Evolutionary conservation across 768 basidiomycete species (phyloP).

Genomic region (Lenzites betulinus): DNA sequence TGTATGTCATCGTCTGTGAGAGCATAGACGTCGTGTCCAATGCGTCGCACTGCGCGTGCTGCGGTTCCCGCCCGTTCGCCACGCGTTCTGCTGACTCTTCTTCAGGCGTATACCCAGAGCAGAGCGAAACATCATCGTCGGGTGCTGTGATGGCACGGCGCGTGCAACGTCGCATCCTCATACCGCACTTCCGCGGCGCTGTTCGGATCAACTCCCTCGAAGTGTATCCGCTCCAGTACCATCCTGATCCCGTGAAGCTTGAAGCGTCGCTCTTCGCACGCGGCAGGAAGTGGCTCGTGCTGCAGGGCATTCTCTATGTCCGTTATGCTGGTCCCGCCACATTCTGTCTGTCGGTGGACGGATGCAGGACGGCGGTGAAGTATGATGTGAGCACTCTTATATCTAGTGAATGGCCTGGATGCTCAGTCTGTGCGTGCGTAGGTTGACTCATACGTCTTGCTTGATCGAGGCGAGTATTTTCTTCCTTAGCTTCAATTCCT

Average conservation of each 20-base stretch:
- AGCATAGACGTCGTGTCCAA: slow-evolving; percentile 53
- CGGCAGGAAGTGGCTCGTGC: slow-evolving; percentile 55
- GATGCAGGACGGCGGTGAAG: slow-evolving; percentile 37
- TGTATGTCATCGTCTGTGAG: slow-evolving; percentile 51
- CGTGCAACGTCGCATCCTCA: slow-evolving; percentile 38
- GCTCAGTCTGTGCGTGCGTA: slow-evolving; percentile 23
- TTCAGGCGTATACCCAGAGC: not conserved
- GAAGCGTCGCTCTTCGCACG: slow-evolving; percentile 42
- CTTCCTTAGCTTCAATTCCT: too few species aligned
- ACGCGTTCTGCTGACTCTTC: not conserved
- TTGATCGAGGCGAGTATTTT: slow-evolving; percentile 2
- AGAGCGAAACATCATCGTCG: not conserved
- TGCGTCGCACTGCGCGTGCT: not conserved
- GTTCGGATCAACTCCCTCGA: slow-evolving; percentile 50
- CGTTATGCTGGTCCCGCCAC: slow-evolving; percentile 52
- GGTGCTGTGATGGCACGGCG: slow-evolving; percentile 20
- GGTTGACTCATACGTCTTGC: not conserved
- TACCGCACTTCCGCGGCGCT: slow-evolving; percentile 48
- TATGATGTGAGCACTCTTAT: slow-evolving; percentile 44
- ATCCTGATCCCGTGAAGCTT: slow-evolving; percentile 44
- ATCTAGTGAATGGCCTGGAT: not conserved
- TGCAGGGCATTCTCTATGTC: slow-evolving; percentile 57
- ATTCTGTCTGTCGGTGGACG: slow-evolving; percentile 21
- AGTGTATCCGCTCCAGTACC: slow-evolving; percentile 54
- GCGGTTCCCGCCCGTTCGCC: too few species aligned